These are phyloP conservation scores for Salix suchowensis DNA, from an alignment of 345 rosid genomes.

Conservation along the genomic window DNA sequence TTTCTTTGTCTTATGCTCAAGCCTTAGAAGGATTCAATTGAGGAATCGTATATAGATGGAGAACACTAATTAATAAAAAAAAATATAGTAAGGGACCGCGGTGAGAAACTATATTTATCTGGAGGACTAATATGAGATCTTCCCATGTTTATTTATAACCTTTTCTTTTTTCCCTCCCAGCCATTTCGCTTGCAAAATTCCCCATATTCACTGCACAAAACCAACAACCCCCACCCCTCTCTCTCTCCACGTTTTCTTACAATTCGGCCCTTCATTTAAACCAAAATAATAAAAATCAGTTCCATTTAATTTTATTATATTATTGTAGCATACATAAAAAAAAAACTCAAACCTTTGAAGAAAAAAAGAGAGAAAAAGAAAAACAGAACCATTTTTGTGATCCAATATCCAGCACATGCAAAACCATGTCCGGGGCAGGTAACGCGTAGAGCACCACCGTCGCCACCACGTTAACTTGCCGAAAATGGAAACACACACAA, in stretches of 20 bases:
- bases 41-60: background rate
- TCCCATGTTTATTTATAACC: background rate
- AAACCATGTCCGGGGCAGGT: constrained; percentile 22
- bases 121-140: too few species aligned
- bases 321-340: too few species aligned
- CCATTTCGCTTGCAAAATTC: background rate
- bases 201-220: background rate
- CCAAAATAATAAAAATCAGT: background rate
- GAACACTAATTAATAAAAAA: too few species aligned
- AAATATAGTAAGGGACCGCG: too few species aligned
- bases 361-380: background rate
- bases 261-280: background rate
- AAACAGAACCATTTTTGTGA: background rate
- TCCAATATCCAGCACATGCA: background rate
- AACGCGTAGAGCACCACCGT: constrained; percentile 22
- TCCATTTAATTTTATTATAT: background rate
- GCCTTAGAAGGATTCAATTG: background rate
- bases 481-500: constrained; percentile 33
- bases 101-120: too few species aligned
- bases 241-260: too few species aligned
- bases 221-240: background rate
- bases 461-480: constrained; percentile 11
- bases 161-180: background rate
- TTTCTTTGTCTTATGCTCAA: too few species aligned
- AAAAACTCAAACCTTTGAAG: background rate